A percentile compares a stretch with the other conserved stretches of the same genome.
These are phyloP conservation scores for Nephromyces sp. DNA, from an alignment of 169 alveolate genomes.

Conservation along the genomic window DNA sequence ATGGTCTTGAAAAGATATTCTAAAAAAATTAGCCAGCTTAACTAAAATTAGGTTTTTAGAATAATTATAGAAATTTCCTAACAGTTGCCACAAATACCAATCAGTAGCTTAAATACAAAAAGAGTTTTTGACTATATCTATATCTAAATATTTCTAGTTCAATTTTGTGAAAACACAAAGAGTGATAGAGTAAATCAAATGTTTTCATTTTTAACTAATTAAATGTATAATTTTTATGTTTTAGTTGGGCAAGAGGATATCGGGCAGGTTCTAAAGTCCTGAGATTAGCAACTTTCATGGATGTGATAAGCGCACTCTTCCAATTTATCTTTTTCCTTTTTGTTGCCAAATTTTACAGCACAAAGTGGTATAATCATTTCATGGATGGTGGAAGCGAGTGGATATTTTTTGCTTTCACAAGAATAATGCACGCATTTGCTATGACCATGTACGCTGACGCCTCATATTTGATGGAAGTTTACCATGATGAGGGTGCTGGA, in stretches of 20 bases:
- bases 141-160: too few relatives aligned
- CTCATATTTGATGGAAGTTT: slow-evolving; percentile 73
- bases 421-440: slow-evolving; percentile 73
- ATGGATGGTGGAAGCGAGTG: slow-evolving; percentile 81
- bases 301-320: slow-evolving; percentile 73
- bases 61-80: too few relatives aligned
- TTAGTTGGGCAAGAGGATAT: slow-evolving; percentile 84
- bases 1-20: too few relatives aligned
- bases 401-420: slow-evolving; percentile 71
- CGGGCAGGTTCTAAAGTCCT: slow-evolving; percentile 81
- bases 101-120: too few relatives aligned
- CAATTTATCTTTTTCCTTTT: slow-evolving; percentile 75
- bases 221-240: too few relatives aligned
- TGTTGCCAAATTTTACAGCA: slow-evolving; percentile 72
- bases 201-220: too few relatives aligned
- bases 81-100: too few relatives aligned
- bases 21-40: too few relatives aligned
- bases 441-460: slow-evolving; percentile 73
- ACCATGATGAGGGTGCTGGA: slow-evolving; percentile 86
- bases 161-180: too few relatives aligned
- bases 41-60: too few relatives aligned
- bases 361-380: slow-evolving; percentile 72
- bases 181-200: too few relatives aligned
- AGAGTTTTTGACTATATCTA: too few relatives aligned
- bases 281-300: slow-evolving; percentile 77